Conservation (phyloP, 2,329 filamentous ascomycete species). For the Dothiorella sarmentorum region DNA sequence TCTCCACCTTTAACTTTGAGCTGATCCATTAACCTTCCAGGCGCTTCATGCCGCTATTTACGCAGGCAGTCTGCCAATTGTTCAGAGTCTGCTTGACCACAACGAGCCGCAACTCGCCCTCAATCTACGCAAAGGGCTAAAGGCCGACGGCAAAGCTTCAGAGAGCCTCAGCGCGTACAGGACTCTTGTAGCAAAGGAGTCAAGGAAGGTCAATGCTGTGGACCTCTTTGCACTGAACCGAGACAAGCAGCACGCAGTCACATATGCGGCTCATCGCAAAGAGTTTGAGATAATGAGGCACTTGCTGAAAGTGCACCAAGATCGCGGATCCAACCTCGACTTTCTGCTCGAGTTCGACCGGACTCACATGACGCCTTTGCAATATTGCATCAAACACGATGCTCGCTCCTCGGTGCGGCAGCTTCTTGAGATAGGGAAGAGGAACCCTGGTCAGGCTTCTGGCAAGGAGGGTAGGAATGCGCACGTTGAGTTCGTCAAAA, state of each 20-base stretch:
- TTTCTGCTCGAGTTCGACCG: not conserved
- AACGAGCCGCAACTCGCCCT: not conserved
- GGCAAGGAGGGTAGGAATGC: not conserved
- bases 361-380: not conserved
- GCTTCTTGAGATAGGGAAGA: not conserved
- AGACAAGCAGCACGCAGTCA: not conserved
- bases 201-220: not conserved
- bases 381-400: not conserved
- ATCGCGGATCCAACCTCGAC: not conserved
- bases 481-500: too few species aligned
- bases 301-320: not conserved
- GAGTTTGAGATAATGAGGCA: not conserved
- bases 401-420: not conserved
- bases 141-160: too few species aligned
- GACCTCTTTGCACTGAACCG: not conserved
- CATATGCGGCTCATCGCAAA: not conserved
- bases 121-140: too few species aligned
- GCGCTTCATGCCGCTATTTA: not conserved
- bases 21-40: not conserved
- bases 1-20: not conserved
- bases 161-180: too few species aligned
- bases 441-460: not conserved
- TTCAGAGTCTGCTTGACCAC: not conserved
- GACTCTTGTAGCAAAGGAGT: too few species aligned
- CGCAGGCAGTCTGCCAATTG: not conserved